A percentile compares a stretch with the other conserved stretches of the same genome.
These are phyloP conservation scores for Collybia sordida DNA, from an alignment of 768 basidiomycete species.

Conservation along the genomic window DNA sequence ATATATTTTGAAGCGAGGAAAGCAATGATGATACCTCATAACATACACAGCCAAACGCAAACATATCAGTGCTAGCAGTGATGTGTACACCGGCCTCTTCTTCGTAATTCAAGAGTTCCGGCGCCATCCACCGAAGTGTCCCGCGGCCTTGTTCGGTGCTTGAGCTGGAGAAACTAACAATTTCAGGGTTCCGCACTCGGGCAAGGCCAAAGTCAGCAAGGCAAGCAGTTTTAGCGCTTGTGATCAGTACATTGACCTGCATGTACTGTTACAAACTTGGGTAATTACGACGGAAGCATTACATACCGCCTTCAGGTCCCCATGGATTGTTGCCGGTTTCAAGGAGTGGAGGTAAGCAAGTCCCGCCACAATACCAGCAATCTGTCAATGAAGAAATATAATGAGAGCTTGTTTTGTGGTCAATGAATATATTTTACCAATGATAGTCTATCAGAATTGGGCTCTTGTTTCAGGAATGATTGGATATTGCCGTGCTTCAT, in stretches of 20 bases:
- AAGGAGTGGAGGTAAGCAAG: constrained; percentile 28
- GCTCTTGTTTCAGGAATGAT: constrained; percentile 17
- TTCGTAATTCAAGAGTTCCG: too few species aligned
- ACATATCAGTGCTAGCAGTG: constrained; percentile 11
- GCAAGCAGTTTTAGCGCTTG: too few species aligned
- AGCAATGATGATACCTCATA: constrained; percentile 9
- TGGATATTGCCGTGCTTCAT: constrained; percentile 35
- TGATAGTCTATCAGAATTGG: constrained; percentile 13
- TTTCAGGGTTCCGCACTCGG: too few species aligned
- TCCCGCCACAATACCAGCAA: constrained; percentile 30
- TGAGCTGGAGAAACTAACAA: too few species aligned
- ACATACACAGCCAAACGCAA: constrained; percentile 16
- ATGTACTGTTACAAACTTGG: too few species aligned
- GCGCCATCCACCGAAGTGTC: too few species aligned
- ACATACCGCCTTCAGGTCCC: constrained; percentile 44
- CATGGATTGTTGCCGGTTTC: constrained; percentile 47
- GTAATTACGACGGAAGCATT: too few species aligned
- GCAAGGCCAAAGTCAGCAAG: too few species aligned
- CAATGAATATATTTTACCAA: constrained; percentile 17
- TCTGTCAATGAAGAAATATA: constrained; percentile 13
- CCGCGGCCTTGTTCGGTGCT: too few species aligned
- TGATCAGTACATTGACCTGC: too few species aligned
- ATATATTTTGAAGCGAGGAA: background rate
- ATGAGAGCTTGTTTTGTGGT: constrained; percentile 5
- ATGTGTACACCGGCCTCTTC: background rate